Evolutionary conservation across 805 yeast genomes (phyloP), one percentile per base, ranked within the genome.

Genomic region (Candida ponderosae): DNA sequence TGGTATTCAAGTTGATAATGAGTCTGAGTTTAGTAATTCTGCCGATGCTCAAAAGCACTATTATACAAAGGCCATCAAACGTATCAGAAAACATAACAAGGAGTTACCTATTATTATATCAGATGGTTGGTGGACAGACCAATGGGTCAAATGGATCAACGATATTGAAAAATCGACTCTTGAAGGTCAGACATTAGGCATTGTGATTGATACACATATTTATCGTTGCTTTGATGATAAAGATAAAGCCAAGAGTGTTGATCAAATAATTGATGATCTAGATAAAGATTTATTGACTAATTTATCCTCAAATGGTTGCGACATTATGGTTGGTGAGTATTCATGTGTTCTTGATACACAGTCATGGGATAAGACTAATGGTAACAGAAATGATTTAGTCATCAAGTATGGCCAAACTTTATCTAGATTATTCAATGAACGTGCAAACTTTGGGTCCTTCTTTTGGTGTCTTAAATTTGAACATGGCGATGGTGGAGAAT

Each of bases 381-480:
- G 66, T 31, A 63, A 65, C 30, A 68, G 95, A 26, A 74, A 66
- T 34, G 65, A 70, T 18, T 60, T 71, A n/a, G 87, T 81, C 11
- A 58, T 56, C 28, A 60, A 71, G 35, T 89, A 65, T 53, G 96
- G 95, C 10, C 63, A 63, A 16, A 57, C 55, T n/a, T 79, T 86
- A 55, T 45, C 59, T 5, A 50, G 59, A 3, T 44, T 72, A 6
- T 74, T 83, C 51, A 51, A 56, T 5, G 48, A 70, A 29, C 60
- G 81, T 27, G 80, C 90, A 2, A 57, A 67, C 9, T 71, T 76
- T 39, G 97, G 97, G 0, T 69, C 74, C 40, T 89, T 71, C 58
- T 90, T 93, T 60, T 90, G 97, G 97, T 84, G 96, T 2, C 83
- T 63, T 57, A 86, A 87, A 60, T 89, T 89, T 53, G 75, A 81